These are phyloP conservation scores for Gossypium australe DNA, from an alignment of 345 rosid species.

Conservation along the genomic window DNA sequence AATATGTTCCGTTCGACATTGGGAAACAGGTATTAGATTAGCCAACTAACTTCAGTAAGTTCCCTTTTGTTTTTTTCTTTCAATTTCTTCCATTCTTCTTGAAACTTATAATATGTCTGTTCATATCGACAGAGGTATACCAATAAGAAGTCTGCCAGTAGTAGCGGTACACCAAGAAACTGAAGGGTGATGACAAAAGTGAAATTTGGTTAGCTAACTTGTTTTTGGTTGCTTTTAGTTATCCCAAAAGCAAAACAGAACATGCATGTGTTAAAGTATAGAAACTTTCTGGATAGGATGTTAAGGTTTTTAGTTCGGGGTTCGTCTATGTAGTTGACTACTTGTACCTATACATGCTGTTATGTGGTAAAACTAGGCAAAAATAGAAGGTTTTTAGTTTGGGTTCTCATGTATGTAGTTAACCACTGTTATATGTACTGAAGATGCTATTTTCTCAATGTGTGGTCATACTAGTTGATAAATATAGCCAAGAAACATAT, in stretches of 20 bases:
- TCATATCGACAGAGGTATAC: constrained; percentile 8
- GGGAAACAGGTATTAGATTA: constrained; percentile 45
- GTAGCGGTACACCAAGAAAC: constrained; percentile 1
- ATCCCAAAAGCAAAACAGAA: neutral
- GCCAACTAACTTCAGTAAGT: neutral
- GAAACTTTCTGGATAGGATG: neutral
- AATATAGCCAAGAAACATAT: neutral
- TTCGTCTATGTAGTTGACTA: neutral
- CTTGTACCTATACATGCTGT: neutral
- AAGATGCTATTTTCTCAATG: neutral
- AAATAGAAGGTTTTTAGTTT: neutral
- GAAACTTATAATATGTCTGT: neutral
- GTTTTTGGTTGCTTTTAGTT: neutral
- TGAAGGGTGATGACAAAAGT: neutral
- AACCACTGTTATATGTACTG: neutral
- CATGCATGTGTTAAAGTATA: neutral
- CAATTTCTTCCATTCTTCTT: neutral
- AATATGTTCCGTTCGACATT: constrained; percentile 55
- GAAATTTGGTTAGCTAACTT: neutral
- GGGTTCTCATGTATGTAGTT: neutral
- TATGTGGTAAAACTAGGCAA: neutral
- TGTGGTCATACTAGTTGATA: neutral
- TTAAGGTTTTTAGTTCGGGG: neutral
- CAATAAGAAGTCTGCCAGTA: constrained; percentile 8
- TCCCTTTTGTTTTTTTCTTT: neutral